Conservation (phyloP, 371 early-diverging fungal species). For the Nematocida sp. region DNA sequence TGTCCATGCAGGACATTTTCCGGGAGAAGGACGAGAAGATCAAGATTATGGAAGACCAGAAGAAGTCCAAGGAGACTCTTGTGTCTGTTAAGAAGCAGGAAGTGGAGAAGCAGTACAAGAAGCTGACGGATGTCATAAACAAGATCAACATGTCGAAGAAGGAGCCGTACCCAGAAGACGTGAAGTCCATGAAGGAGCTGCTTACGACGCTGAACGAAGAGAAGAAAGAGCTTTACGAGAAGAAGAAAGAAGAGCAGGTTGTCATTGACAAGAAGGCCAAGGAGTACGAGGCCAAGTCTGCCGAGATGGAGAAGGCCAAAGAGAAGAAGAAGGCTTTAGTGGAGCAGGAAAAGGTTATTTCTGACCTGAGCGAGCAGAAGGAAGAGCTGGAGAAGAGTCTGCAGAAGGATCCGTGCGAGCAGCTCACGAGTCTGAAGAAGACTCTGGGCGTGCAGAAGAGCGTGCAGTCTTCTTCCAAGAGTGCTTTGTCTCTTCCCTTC, state of each 20-base stretch:
- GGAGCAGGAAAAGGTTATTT: slow-evolving; percentile 41
- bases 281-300: slow-evolving; percentile 48
- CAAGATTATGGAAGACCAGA: slow-evolving; percentile 43
- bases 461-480: background rate
- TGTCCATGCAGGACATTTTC: slow-evolving; percentile 50
- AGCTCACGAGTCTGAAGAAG: background rate
- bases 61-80: slow-evolving; percentile 27
- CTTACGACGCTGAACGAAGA: slow-evolving; percentile 7
- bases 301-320: slow-evolving; percentile 38
- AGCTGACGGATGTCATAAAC: slow-evolving; percentile 6
- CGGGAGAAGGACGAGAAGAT: slow-evolving; percentile 53
- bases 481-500: slow-evolving; percentile 3
- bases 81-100: slow-evolving; percentile 45
- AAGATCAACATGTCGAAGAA: slow-evolving; percentile 34
- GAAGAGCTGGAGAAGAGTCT: slow-evolving; percentile 23
- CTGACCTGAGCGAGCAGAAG: background rate
- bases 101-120: slow-evolving; percentile 3
- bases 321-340: slow-evolving; percentile 11
- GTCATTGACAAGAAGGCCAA: slow-evolving; percentile 24
- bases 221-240: background rate
- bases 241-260: background rate
- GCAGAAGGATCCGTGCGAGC: slow-evolving; percentile 29
- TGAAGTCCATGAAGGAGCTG: slow-evolving; percentile 22
- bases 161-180: slow-evolving; percentile 26
- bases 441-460: background rate